Evolutionary conservation across 2,329 filamentous ascomycete species (phyloP).

Genomic region (Bretziella fagacearum): DNA sequence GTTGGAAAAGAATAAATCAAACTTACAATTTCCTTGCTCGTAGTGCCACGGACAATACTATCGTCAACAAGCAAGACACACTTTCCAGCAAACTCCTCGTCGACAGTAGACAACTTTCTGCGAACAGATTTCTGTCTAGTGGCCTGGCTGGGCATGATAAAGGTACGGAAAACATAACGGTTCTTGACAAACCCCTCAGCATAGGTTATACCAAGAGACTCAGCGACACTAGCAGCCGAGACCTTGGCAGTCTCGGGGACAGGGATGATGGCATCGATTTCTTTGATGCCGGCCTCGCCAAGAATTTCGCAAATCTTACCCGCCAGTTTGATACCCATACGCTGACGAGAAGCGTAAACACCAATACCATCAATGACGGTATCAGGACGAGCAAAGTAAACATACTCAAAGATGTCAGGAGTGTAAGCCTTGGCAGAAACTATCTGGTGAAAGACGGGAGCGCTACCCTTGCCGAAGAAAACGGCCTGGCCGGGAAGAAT

Average conservation of each 20-base stretch:
- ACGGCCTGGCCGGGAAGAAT: conserved; percentile 73
- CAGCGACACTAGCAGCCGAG: conserved; percentile 57
- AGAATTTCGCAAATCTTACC: conserved; percentile 52
- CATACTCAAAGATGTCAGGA: conserved; percentile 65
- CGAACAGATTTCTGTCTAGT: conserved; percentile 72
- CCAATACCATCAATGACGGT: conserved; percentile 75
- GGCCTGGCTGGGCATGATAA: conserved; percentile 58
- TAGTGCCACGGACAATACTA: conserved; percentile 75
- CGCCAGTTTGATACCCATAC: conserved; percentile 73
- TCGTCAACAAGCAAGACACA: conserved; percentile 78
- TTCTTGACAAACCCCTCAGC: conserved; percentile 79
- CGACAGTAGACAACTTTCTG: conserved; percentile 76
- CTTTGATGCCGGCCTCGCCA: conserved; percentile 49
- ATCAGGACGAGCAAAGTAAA: conserved; percentile 76
- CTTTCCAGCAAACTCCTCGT: conserved; percentile 64
- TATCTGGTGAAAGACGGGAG: conserved; percentile 61
- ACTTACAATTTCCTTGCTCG: conserved; percentile 34
- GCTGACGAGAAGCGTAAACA: conserved; percentile 65
- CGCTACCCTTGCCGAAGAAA: conserved; percentile 62
- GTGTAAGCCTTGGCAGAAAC: conserved; percentile 51
- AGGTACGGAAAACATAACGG: conserved; percentile 73
- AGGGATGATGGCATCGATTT: conserved; percentile 49
- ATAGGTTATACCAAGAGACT: conserved; percentile 57
- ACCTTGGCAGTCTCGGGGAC: conserved; percentile 52
- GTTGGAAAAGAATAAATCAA: neutral